A percentile compares a stretch with the other conserved stretches of the same genome.
Evolutionary conservation across 2,329 filamentous ascomycete species (phyloP).

Genomic region (Epichloe sylvatica): DNA sequence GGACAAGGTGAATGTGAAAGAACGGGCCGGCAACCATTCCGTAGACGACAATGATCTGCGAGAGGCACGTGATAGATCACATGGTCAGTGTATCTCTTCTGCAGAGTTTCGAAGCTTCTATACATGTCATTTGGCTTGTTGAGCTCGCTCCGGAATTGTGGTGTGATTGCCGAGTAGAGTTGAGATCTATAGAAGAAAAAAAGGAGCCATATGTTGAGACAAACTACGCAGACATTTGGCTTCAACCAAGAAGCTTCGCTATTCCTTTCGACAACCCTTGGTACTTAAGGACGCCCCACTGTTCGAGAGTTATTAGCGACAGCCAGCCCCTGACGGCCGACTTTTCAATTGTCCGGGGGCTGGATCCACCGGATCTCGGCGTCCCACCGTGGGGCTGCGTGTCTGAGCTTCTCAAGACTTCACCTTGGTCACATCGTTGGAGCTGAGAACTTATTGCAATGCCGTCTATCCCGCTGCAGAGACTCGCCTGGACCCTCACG

Average conservation of each 20-base stretch:
- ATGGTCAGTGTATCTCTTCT: neutral
- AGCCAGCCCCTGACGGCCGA: too few relatives aligned
- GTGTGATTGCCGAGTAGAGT: neutral
- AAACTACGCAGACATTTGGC: neutral
- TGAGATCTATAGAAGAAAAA: too few relatives aligned
- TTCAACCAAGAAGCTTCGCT: too few relatives aligned
- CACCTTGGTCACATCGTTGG: neutral
- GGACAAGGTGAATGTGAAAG: neutral
- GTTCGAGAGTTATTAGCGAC: neutral
- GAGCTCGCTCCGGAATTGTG: neutral
- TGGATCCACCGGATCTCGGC: slow-evolving; percentile 4
- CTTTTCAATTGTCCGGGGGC: neutral
- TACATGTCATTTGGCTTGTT: too few relatives aligned
- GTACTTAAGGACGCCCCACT: neutral
- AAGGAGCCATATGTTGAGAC: too few relatives aligned
- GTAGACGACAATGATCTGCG: neutral
- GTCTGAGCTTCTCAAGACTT: neutral
- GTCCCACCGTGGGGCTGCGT: neutral
- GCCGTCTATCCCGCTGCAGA: neutral
- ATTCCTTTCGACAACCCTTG: neutral
- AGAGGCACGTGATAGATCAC: neutral
- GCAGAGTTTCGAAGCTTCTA: too few relatives aligned
- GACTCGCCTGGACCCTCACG: neutral
- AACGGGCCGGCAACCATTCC: too few relatives aligned
- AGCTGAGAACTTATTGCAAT: neutral